Conservation (phyloP, 345 rosid species). For the Schrenkiella parvula region DNA sequence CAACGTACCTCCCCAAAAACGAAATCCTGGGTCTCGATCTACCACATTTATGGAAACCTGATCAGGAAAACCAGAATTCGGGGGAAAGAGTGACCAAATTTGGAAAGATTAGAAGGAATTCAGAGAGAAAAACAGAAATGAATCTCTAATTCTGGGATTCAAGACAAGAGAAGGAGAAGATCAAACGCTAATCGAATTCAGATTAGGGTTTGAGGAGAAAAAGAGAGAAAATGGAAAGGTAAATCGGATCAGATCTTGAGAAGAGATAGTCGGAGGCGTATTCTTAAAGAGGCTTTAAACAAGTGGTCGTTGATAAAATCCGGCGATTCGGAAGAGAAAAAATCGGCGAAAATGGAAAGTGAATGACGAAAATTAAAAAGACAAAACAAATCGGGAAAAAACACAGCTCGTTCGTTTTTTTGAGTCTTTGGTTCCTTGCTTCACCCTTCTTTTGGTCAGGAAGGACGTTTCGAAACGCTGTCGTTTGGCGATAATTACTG, state of each 20-base stretch:
- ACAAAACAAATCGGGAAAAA: slow-evolving; percentile 17
- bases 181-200: background rate
- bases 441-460: slow-evolving; percentile 12
- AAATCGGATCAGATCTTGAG: slow-evolving; percentile 25
- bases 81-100: slow-evolving; percentile 19
- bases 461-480: slow-evolving; percentile 1
- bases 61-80: background rate
- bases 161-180: background rate
- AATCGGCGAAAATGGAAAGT: slow-evolving; percentile 24
- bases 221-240: background rate
- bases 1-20: slow-evolving; percentile 4
- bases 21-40: slow-evolving; percentile 61
- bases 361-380: slow-evolving; percentile 8
- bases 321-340: slow-evolving; percentile 13
- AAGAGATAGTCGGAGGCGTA: background rate
- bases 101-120: background rate
- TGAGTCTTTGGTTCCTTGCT: slow-evolving; percentile 11
- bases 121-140: background rate
- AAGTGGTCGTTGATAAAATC: slow-evolving; percentile 8
- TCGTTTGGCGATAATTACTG: background rate
- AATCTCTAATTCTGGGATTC: background rate
- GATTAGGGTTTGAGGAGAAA: slow-evolving; percentile 25
- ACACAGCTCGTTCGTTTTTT: background rate
- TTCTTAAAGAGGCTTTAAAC: background rate
- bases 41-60: slow-evolving; percentile 29